A percentile compares a stretch with the other conserved stretches of the same genome.
These are phyloP conservation scores for Neopestalotiopsis sp. DNA, from an alignment of 2,329 filamentous ascomycete species.

Conservation along the genomic window DNA sequence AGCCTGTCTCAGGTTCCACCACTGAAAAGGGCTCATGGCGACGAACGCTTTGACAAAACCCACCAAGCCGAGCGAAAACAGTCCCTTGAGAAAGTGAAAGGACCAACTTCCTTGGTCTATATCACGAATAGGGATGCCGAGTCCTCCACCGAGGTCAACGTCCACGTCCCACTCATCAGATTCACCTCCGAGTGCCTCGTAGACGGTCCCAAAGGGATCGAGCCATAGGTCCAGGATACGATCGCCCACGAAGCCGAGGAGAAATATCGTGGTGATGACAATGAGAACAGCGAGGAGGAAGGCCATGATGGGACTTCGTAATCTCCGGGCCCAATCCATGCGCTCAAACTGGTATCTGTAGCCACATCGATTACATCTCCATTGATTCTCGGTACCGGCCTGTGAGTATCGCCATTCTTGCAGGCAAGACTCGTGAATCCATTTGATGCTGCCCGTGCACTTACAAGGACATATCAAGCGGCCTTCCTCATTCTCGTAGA, in stretches of 20 bases:
- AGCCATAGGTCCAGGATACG: constrained; percentile 89
- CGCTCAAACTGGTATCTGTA: constrained; percentile 83
- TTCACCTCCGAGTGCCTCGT: constrained; percentile 41
- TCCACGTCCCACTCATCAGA: constrained; percentile 45
- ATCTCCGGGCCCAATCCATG: constrained; percentile 73
- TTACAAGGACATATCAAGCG: constrained; percentile 87
- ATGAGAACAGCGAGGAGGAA: constrained; percentile 73
- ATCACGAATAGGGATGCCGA: constrained; percentile 37
- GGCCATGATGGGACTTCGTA: constrained; percentile 71
- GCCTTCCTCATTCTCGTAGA: constrained; percentile 78
- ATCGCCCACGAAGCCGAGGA: constrained; percentile 90
- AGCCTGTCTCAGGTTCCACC: constrained; percentile 73
- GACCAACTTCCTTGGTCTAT: constrained; percentile 68
- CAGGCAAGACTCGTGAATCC: constrained; percentile 92
- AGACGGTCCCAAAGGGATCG: constrained; percentile 72
- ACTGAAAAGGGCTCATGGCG: constrained; percentile 75
- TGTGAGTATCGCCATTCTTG: constrained; percentile 78
- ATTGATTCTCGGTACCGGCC: constrained; percentile 74
- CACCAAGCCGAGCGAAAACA: constrained; percentile 86
- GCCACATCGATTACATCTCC: constrained; percentile 77
- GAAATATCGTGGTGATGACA: constrained; percentile 74
- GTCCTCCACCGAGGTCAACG: constrained; percentile 10
- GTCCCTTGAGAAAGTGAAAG: constrained; percentile 86
- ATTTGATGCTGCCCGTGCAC: constrained; percentile 91
- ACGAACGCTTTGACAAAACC: constrained; percentile 84